Conservation (phyloP, 306 rosid species). For the Vigna nakashimae region DNA sequence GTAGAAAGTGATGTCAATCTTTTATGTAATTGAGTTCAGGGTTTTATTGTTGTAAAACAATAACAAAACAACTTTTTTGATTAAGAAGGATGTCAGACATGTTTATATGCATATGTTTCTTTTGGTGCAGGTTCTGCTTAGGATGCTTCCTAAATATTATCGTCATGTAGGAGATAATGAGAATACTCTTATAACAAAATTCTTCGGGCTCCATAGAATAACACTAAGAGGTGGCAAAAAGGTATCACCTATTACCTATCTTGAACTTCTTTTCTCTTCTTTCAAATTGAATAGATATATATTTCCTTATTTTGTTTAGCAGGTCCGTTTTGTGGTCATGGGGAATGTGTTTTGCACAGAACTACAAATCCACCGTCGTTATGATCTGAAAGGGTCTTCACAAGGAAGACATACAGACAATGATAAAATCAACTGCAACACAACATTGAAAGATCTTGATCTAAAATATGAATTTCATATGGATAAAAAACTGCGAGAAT, state of each 20-base stretch:
- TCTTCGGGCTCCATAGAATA: conserved; percentile 87
- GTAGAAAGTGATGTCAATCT: no score
- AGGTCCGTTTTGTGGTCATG: conserved; percentile 96
- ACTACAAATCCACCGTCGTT: conserved; percentile 78
- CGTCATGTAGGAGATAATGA: conserved; percentile 69
- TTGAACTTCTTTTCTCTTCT: conserved; percentile 32
- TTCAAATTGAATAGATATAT: conserved; percentile 6
- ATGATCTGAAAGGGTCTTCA: conserved; percentile 91
- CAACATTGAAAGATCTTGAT: conserved; percentile 89
- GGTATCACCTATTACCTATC: conserved; percentile 55
- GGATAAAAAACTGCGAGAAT: conserved; percentile 85
- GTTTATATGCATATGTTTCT: conserved; percentile 16
- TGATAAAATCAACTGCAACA: conserved; percentile 60
- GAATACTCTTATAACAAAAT: conserved; percentile 89
- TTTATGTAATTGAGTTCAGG: no score
- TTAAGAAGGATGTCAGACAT: conserved; percentile 4
- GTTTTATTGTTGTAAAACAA: background rate
- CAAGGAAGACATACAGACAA: conserved; percentile 73
- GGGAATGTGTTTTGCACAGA: conserved; percentile 94
- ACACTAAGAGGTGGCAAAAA: conserved; percentile 67
- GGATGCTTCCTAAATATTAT: conserved; percentile 84
- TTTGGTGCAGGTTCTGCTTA: conserved; percentile 70
- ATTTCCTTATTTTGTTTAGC: conserved; percentile 43
- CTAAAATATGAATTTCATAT: conserved; percentile 75
- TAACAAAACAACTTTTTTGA: background rate